phyloP scores from a whole-genome alignment of 2,329 filamentous ascomycete species.

The Colletotrichum lini region DNA sequence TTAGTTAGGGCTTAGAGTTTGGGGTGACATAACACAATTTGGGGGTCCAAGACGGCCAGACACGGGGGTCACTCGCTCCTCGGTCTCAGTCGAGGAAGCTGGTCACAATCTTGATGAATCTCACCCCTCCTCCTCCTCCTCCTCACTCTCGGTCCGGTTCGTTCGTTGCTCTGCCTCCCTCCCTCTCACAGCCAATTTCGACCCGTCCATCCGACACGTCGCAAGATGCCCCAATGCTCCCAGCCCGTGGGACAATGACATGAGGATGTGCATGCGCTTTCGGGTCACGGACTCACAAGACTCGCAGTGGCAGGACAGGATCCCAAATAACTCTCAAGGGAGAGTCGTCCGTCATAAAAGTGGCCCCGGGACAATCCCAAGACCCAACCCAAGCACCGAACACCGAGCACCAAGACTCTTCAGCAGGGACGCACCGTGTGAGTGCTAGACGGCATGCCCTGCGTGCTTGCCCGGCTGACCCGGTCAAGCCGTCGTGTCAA shows the following conservation, averaged over 20 bases:
- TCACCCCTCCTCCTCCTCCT: background rate
- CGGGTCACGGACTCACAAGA: background rate
- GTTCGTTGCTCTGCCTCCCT: no score
- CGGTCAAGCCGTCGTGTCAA: constrained; percentile 14
- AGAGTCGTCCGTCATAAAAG: constrained; percentile 28
- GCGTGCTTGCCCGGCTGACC: constrained; percentile 31
- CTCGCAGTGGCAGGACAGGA: background rate
- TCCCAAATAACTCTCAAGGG: no score
- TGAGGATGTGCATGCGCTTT: background rate
- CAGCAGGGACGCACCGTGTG: constrained; percentile 35
- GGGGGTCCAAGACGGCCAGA: constrained; percentile 28
- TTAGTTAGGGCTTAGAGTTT: constrained; percentile 36
- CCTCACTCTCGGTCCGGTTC: background rate
- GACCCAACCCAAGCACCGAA: no score
- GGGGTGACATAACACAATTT: constrained; percentile 31
- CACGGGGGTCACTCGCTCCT: constrained; percentile 5
- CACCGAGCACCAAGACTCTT: background rate
- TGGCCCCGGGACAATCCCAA: constrained; percentile 16
- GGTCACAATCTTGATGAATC: background rate
- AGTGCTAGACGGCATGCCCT: background rate
- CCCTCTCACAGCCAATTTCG: background rate
- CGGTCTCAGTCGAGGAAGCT: background rate
- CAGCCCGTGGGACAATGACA: background rate
- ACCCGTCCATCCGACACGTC: background rate
- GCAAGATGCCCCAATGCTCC: background rate